Evolutionary conservation across 495 filamentous ascomycete species (phyloP).

Genomic region (Tetracladium setigerum): DNA sequence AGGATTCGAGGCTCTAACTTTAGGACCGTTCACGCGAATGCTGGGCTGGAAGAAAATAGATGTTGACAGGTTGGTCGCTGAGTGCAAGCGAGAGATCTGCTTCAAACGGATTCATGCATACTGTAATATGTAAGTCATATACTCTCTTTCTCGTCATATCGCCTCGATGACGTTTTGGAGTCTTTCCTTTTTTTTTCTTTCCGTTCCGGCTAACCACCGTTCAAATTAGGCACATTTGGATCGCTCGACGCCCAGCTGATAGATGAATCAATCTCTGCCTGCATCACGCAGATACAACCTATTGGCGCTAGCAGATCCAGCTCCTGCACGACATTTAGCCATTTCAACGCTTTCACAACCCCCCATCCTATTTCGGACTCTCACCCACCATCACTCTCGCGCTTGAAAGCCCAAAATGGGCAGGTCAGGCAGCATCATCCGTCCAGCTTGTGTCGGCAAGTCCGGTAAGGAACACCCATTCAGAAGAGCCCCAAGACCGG

Average conservation of each 20-base stretch:
- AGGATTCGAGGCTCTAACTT: slow-evolving; percentile 63
- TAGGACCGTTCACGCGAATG: slow-evolving; percentile 68
- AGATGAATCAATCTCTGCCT: slow-evolving; percentile 1
- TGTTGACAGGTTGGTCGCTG: slow-evolving; percentile 51
- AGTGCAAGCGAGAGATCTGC: slow-evolving; percentile 63
- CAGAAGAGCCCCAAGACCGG: too few relatives aligned
- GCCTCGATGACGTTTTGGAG: not conserved
- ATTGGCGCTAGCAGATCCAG: not conserved
- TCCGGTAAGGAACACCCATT: too few relatives aligned
- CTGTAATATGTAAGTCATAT: slow-evolving; percentile 60
- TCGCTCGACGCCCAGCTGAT: slow-evolving; percentile 14
- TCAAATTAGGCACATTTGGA: slow-evolving; percentile 23
- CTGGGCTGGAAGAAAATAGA: slow-evolving; percentile 56
- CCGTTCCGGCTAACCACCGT: not conserved
- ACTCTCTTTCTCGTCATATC: not conserved
- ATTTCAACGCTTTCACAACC: not conserved
- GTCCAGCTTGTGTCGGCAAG: too few relatives aligned
- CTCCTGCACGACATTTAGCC: not conserved
- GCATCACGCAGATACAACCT: not conserved
- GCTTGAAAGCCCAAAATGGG: too few relatives aligned
- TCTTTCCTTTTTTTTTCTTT: not conserved
- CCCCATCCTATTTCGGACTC: too few relatives aligned
- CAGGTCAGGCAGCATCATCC: too few relatives aligned
- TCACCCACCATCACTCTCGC: too few relatives aligned
- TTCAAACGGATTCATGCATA: slow-evolving; percentile 61